Base-by-base conservation (phyloP, 2,329 filamentous ascomycete species). In the Talaromyces sp. region DNA sequence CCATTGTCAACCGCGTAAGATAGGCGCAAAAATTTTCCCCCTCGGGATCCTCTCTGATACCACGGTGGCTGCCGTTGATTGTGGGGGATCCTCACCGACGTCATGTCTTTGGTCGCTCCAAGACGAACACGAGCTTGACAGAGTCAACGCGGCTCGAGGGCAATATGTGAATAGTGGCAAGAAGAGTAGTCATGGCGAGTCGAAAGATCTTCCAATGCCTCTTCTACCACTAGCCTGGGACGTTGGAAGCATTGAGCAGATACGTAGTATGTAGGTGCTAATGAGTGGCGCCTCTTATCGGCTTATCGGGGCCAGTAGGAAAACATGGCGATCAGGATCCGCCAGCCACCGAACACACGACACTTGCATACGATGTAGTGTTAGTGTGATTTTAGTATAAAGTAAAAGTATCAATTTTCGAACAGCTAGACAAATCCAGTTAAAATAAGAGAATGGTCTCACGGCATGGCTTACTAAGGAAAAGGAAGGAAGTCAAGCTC, bases 21-120 rank as follows among this genome's bases (percentile, higher is more conserved):
- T 54, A 54, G 50, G 21, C 31, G 50, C 50, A 54, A 54, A 54
- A 54, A 12, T 52, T 54, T 54, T 35, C 50, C 50, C n/a, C 28
- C 25, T 50, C 23, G 46, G 44, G 46, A 31, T 50, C 46, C 23
- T 48, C 23, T 48, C 9, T 9, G n/a, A 39, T 39, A 39, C 3
- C 37, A 8, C 18, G 9, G 25, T 54, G n/a, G n/a, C 31, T 14
- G 31, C n/a, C 50, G 31, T 21, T 33, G 28, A 28, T 39, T 55
- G 60, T 55, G 60, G 52, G 52, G 60, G 50, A 48, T 35, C 23
- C 54, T 54, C 60, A 12, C 55, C 54, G 60, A 62, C 60, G 60
- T 62, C 60, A 62, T 40, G 12, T 18, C 28, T 28, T 31, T 16
- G 16, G 25, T 50, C 8, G 1, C 14, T 3, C 44, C 5, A 14